A percentile compares a stretch with the other conserved stretches of the same genome.
Evolutionary conservation across 768 basidiomycete genomes (phyloP).

Genomic region (Lanmaoa pseudosensibilis): DNA sequence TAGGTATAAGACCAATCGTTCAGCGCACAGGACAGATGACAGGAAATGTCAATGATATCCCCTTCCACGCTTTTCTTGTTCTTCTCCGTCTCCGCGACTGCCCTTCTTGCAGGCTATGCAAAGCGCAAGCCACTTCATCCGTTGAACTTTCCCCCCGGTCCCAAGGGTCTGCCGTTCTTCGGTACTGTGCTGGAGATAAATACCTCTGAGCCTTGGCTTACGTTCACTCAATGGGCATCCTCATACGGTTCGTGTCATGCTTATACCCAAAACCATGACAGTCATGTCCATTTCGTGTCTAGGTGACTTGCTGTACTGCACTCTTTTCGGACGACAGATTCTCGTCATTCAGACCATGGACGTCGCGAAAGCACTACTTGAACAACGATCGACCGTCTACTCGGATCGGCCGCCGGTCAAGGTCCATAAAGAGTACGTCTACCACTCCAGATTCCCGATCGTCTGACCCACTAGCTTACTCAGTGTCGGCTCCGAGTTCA

Average conservation of each 20-base stretch:
- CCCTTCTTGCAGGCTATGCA: conserved; percentile 10
- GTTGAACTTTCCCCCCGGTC: conserved; percentile 29
- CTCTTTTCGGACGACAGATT: conserved; percentile 33
- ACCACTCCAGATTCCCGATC: neutral
- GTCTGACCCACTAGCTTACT: neutral
- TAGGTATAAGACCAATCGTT: conserved; percentile 17
- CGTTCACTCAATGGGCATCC: conserved; percentile 33
- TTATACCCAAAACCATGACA: neutral
- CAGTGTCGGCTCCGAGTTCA: conserved; percentile 33
- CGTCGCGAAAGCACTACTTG: conserved; percentile 36
- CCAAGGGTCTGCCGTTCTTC: conserved; percentile 32
- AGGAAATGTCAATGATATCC: conserved; percentile 7
- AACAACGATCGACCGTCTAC: conserved; percentile 38
- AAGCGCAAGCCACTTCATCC: conserved; percentile 8
- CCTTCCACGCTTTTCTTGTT: conserved; percentile 7
- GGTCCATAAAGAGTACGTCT: conserved; percentile 25
- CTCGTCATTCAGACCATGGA: conserved; percentile 34
- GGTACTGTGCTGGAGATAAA: conserved; percentile 30
- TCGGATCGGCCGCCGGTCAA: conserved; percentile 39
- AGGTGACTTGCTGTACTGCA: conserved; percentile 36
- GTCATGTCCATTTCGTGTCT: conserved; percentile 1
- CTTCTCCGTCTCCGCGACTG: conserved; percentile 6
- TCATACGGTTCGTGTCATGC: conserved; percentile 21
- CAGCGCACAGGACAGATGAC: neutral
- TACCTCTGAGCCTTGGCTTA: conserved; percentile 31